Evolutionary conservation across 352 stramenopile species (phyloP).

Genomic region (Globisporangium parvum): DNA sequence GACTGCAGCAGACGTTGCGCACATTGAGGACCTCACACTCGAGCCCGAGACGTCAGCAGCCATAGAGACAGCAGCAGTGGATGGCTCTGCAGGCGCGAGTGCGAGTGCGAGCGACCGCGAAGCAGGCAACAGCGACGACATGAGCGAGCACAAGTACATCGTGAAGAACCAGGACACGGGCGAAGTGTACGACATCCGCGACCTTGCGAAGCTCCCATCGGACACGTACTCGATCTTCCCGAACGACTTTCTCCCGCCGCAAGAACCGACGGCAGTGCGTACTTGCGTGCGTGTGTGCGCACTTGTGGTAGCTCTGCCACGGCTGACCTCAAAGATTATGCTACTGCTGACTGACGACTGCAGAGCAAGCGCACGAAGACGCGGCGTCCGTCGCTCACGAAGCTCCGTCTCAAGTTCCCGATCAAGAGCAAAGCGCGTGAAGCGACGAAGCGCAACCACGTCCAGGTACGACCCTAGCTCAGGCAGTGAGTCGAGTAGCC

Average conservation of each 20-base stretch:
- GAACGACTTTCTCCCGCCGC: constrained; percentile 44
- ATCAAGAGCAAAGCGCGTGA: constrained; percentile 66
- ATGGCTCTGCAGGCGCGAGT: constrained; percentile 5
- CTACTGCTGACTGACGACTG: not conserved
- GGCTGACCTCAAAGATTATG: not conserved
- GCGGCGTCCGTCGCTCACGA: constrained; percentile 53
- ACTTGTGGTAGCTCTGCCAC: not conserved
- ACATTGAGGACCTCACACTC: not conserved
- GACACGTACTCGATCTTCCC: constrained; percentile 77
- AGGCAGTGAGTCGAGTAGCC: not conserved
- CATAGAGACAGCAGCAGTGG: too few relatives aligned
- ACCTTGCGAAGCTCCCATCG: constrained; percentile 44
- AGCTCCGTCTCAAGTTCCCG: constrained; percentile 63
- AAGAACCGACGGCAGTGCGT: constrained; percentile 15
- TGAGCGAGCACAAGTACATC: constrained; percentile 53
- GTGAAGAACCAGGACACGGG: constrained; percentile 82
- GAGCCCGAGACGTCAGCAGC: not conserved
- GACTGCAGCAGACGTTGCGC: not conserved
- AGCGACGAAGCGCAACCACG: constrained; percentile 44
- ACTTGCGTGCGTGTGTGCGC: not conserved
- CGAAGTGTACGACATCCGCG: constrained; percentile 72
- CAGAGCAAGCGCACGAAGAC: constrained; percentile 43
- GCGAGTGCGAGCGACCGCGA: constrained; percentile 7
- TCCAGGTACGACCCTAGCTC: constrained; percentile 26
- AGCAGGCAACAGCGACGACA: not conserved